Conservation (phyloP, 352 stramenopile genomes). For the Pythium guiyangense region DNA sequence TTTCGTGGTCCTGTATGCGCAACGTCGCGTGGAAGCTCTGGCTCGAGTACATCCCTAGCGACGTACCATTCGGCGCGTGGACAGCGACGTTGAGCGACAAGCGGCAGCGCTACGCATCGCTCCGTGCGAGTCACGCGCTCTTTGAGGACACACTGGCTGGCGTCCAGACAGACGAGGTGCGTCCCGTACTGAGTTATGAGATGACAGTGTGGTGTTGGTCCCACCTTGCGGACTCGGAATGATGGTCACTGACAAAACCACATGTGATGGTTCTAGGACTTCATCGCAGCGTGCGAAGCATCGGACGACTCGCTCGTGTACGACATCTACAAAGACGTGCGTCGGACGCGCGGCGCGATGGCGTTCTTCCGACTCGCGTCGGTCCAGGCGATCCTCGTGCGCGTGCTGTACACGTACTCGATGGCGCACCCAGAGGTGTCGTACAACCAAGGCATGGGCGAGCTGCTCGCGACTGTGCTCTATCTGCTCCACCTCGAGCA, state of each 20-base stretch:
- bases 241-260: neutral
- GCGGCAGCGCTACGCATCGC: slow-evolving; percentile 35
- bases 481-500: slow-evolving; percentile 72
- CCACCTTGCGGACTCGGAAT: neutral
- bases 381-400: slow-evolving; percentile 56
- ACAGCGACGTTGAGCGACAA: slow-evolving; percentile 24
- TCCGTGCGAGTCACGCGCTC: slow-evolving; percentile 24
- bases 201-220: neutral
- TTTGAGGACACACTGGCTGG: slow-evolving; percentile 26
- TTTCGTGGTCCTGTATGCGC: slow-evolving; percentile 72
- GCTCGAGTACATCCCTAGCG: slow-evolving; percentile 46
- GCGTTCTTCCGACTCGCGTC: slow-evolving; percentile 43
- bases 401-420: slow-evolving; percentile 71
- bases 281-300: slow-evolving; percentile 50
- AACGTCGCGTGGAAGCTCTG: slow-evolving; percentile 71
- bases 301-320: slow-evolving; percentile 50
- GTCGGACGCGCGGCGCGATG: slow-evolving; percentile 56
- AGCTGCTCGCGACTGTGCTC: slow-evolving; percentile 65
- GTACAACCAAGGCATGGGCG: slow-evolving; percentile 81
- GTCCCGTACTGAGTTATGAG: neutral
- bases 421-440: slow-evolving; percentile 55
- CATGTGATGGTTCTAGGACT: slow-evolving; percentile 16
- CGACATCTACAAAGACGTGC: slow-evolving; percentile 70
- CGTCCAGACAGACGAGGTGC: slow-evolving; percentile 22
- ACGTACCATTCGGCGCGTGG: slow-evolving; percentile 50